A percentile compares a stretch with the other conserved stretches of the same genome.
phyloP scores from a whole-genome alignment of 1,284 basidiomycete genomes.

The Puccinia horiana region DNA sequence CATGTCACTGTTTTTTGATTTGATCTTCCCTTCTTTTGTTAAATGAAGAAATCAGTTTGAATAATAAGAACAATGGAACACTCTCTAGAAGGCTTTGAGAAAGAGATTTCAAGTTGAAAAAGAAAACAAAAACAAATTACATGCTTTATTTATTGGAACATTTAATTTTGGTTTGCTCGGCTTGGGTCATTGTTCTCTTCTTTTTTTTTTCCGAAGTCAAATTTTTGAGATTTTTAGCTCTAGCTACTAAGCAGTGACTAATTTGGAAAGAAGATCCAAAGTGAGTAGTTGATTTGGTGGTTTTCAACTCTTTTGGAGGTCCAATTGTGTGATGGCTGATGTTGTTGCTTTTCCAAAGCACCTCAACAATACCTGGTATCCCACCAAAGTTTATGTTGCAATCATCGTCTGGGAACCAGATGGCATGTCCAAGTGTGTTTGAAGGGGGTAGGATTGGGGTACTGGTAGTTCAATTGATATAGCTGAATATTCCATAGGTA shows the following conservation, averaged over 20 bases:
- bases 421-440: neutral
- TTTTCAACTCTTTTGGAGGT: neutral
- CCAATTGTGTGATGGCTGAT: no score
- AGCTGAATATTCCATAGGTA: conserved; percentile 9
- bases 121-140: no score
- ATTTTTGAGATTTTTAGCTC: neutral
- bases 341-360: no score
- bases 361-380: neutral
- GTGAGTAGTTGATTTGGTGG: neutral
- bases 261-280: no score
- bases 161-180: no score
- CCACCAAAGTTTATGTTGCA: conserved; percentile 16
- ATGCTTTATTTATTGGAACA: no score
- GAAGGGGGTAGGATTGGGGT: neutral
- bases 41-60: no score
- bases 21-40: no score
- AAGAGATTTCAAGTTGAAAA: no score
- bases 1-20: no score
- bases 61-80: no score
- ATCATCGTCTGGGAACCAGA: conserved; percentile 1
- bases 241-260: neutral
- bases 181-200: neutral
- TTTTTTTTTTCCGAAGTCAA: neutral
- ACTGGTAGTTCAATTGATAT: neutral
- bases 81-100: no score